phyloP scores from a whole-genome alignment of 2,329 filamentous ascomycete genomes.

The Fusarium virguliforme region DNA sequence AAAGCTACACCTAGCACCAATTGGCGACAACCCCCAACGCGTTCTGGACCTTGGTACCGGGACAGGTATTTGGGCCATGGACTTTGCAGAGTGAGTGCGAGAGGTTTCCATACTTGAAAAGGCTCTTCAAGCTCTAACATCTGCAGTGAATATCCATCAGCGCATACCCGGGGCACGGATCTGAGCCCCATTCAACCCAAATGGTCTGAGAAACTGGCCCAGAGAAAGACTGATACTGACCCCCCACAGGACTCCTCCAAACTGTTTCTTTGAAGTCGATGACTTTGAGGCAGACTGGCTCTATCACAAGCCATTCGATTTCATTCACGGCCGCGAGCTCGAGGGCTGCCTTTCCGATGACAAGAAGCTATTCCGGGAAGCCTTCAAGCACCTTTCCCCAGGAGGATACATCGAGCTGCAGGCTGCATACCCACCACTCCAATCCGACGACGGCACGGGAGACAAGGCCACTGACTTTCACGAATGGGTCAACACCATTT shows the following conservation, averaged over 20 bases:
- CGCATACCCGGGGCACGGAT: slow-evolving; percentile 32
- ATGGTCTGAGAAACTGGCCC: slow-evolving; percentile 13
- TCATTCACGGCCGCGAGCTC: slow-evolving; percentile 34
- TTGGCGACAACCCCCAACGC: slow-evolving; percentile 9
- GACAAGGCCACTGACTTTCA: slow-evolving; percentile 1
- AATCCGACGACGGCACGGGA: slow-evolving; percentile 17
- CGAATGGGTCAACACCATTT: slow-evolving; percentile 4
- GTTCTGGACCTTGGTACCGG: slow-evolving; percentile 41
- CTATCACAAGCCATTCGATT: slow-evolving; percentile 24
- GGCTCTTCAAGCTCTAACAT: not conserved
- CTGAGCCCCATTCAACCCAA: slow-evolving; percentile 38
- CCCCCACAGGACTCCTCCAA: slow-evolving; percentile 24
- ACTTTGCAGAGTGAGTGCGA: slow-evolving; percentile 34
- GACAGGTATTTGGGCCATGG: slow-evolving; percentile 37
- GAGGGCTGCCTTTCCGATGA: slow-evolving; percentile 25
- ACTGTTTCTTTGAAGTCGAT: slow-evolving; percentile 36
- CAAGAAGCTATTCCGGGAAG: slow-evolving; percentile 6
- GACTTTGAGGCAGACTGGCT: slow-evolving; percentile 39
- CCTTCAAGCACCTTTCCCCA: not conserved
- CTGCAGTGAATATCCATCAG: slow-evolving; percentile 28
- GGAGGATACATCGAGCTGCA: slow-evolving; percentile 32
- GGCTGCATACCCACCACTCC: slow-evolving; percentile 9
- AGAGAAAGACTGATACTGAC: not conserved
- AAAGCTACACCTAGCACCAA: slow-evolving; percentile 33
- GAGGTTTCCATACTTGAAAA: rapidly evolving